These are phyloP conservation scores for Monilinia aucupariae DNA, from an alignment of 2,329 filamentous ascomycete species.

Conservation along the genomic window DNA sequence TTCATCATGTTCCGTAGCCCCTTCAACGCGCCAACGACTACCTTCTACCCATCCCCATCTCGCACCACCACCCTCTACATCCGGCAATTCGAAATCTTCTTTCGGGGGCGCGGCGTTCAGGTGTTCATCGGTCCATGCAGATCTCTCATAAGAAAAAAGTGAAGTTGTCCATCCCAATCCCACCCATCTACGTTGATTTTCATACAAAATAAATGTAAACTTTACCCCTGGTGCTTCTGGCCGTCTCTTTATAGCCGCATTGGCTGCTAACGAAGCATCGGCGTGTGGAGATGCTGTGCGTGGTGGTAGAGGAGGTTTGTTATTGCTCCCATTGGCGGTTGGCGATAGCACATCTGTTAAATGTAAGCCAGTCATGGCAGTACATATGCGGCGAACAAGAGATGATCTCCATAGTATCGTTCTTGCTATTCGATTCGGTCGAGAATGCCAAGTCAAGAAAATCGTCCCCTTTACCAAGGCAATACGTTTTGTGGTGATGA, in stretches of 20 bases:
- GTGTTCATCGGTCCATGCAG: slow-evolving; percentile 94
- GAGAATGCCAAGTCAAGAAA: slow-evolving; percentile 85
- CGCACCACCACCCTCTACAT: slow-evolving; percentile 57
- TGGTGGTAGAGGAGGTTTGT: slow-evolving; percentile 34
- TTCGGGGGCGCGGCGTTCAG: slow-evolving; percentile 72
- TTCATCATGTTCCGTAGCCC: slow-evolving; percentile 51
- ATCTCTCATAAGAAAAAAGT: slow-evolving; percentile 82
- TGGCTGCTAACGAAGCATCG: slow-evolving; percentile 35
- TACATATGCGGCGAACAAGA: slow-evolving; percentile 62
- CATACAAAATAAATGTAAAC: slow-evolving; percentile 94
- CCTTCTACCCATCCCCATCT: slow-evolving; percentile 79
- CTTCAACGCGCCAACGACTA: slow-evolving; percentile 82
- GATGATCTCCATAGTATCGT: slow-evolving; percentile 87
- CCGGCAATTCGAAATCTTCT: slow-evolving; percentile 64
- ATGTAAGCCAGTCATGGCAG: slow-evolving; percentile 72
- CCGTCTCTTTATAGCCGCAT: slow-evolving; percentile 34
- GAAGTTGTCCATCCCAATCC: slow-evolving; percentile 92
- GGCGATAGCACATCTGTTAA: slow-evolving; percentile 50
- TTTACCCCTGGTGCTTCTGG: slow-evolving; percentile 72
- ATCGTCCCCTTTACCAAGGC: slow-evolving; percentile 82
- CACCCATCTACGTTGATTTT: slow-evolving; percentile 94
- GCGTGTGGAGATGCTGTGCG: slow-evolving; percentile 27
- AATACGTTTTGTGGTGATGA: slow-evolving; percentile 82
- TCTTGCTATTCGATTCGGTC: slow-evolving; percentile 76
- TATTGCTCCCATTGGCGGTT: slow-evolving; percentile 21